Conservation (phyloP, 2,329 filamentous ascomycete genomes). For the Bipolaris sorokiniana region DNA sequence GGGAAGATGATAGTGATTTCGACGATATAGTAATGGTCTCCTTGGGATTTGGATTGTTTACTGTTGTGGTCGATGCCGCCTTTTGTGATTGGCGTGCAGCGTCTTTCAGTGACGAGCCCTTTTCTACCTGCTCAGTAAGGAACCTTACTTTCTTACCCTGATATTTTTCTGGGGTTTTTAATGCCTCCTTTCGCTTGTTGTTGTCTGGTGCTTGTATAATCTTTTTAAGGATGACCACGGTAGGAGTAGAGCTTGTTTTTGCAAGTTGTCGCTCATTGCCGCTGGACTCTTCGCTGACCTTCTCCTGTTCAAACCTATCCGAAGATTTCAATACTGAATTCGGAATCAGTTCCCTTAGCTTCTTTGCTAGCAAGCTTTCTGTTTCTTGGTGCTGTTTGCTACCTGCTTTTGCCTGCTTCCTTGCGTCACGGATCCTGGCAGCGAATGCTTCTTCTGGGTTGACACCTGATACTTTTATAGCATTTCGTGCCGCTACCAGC, state of each 20-base stretch:
- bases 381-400: neutral
- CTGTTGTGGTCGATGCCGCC: neutral
- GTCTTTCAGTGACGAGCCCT: neutral
- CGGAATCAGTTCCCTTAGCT: neutral
- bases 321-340: neutral
- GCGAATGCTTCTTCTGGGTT: conserved; percentile 1
- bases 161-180: neutral
- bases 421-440: conserved; percentile 2
- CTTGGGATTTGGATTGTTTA: neutral
- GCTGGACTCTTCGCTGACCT: neutral
- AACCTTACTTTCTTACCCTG: conserved; percentile 1
- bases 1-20: neutral
- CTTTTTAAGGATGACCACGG: neutral
- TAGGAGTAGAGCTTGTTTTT: neutral
- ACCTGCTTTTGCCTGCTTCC: neutral
- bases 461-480: neutral
- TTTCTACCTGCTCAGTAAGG: neutral
- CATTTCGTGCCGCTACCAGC: conserved; percentile 1
- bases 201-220: neutral
- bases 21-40: neutral
- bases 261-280: neutral
- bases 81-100: neutral
- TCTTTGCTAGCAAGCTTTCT: neutral
- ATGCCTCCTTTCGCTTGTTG: conserved; percentile 1
- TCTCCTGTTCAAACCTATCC: neutral